A percentile compares a stretch with the other conserved stretches of the same genome.
phyloP scores from a whole-genome alignment of 768 basidiomycete genomes.

The Mycena metata region DNA sequence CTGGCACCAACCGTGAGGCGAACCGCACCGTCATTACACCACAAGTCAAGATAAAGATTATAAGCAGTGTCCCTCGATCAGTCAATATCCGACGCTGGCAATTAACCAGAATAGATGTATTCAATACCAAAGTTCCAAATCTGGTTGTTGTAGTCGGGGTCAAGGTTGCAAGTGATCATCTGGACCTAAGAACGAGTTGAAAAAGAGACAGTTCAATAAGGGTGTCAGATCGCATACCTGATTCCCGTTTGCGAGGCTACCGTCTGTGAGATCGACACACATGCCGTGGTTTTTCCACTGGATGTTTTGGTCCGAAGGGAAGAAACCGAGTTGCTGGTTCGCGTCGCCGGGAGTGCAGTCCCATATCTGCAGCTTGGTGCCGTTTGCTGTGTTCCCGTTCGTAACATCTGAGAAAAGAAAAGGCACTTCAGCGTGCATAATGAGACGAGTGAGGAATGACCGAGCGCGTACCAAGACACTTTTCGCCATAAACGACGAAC shows the following conservation, averaged over 20 bases:
- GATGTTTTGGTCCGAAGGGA: slow-evolving; percentile 26
- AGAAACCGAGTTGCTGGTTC: slow-evolving; percentile 33
- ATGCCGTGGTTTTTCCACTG: slow-evolving; percentile 28
- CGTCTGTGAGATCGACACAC: slow-evolving; percentile 29
- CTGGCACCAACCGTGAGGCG: too few species aligned
- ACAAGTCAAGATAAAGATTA: too few species aligned
- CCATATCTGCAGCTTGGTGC: slow-evolving; percentile 45
- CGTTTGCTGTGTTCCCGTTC: slow-evolving; percentile 38
- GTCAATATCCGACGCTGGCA: too few species aligned
- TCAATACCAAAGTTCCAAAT: slow-evolving; percentile 18
- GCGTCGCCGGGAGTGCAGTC: slow-evolving; percentile 37
- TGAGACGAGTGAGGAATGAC: neutral
- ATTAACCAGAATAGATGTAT: too few species aligned
- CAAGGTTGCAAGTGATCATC: slow-evolving; percentile 9
- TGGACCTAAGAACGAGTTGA: slow-evolving; percentile 5
- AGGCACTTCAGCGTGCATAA: neutral
- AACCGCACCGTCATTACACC: too few species aligned
- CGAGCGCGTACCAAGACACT: slow-evolving; percentile 15
- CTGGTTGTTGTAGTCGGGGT: slow-evolving; percentile 1
- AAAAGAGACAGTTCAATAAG: neutral
- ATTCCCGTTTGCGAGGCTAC: slow-evolving; percentile 13
- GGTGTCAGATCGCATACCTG: slow-evolving; percentile 6
- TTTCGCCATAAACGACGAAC: slow-evolving; percentile 23
- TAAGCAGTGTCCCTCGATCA: too few species aligned
- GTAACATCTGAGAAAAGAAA: slow-evolving; percentile 39